These are phyloP conservation scores for Apiospora arundinis DNA, from an alignment of 2,329 filamentous ascomycete species.

Conservation along the genomic window DNA sequence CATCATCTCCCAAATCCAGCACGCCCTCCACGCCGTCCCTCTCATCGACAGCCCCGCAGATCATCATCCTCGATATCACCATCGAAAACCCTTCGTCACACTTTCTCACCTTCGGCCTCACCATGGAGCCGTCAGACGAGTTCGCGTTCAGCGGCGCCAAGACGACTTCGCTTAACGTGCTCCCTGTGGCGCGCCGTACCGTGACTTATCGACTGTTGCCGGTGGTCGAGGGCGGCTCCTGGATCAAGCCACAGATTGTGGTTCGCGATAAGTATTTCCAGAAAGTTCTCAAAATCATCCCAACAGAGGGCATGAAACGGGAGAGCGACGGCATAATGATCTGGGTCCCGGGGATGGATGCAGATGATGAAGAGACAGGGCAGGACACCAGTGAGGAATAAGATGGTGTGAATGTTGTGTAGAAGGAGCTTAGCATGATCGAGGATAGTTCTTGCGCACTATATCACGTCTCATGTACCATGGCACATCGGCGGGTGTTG, in stretches of 20 bases:
- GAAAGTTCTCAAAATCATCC: constrained; percentile 82
- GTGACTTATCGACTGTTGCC: constrained; percentile 80
- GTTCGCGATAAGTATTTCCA: constrained; percentile 93
- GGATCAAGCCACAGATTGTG: constrained; percentile 74
- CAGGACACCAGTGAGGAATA: neutral
- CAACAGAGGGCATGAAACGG: constrained; percentile 74
- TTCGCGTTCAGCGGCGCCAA: constrained; percentile 95
- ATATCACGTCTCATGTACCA: neutral
- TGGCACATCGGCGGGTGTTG: neutral
- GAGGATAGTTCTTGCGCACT: neutral
- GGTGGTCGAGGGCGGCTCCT: constrained; percentile 58
- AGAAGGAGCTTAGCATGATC: neutral
- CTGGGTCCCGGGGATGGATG: constrained; percentile 57
- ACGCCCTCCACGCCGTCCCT: constrained; percentile 40
- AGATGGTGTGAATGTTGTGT: neutral
- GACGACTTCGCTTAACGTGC: constrained; percentile 76
- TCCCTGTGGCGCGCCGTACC: constrained; percentile 79
- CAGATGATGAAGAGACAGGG: neutral
- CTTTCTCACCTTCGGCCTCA: constrained; percentile 89
- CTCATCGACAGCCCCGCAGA: constrained; percentile 28
- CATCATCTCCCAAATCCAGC: constrained; percentile 28
- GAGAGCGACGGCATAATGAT: constrained; percentile 69
- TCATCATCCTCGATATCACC: constrained; percentile 61
- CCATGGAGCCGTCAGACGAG: constrained; percentile 89
- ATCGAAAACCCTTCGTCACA: constrained; percentile 95